Evolutionary conservation across 1,139 yeast species (phyloP), one percentile per base, ranked within the genome.

Genomic region (Geotrichum bryndzae): DNA sequence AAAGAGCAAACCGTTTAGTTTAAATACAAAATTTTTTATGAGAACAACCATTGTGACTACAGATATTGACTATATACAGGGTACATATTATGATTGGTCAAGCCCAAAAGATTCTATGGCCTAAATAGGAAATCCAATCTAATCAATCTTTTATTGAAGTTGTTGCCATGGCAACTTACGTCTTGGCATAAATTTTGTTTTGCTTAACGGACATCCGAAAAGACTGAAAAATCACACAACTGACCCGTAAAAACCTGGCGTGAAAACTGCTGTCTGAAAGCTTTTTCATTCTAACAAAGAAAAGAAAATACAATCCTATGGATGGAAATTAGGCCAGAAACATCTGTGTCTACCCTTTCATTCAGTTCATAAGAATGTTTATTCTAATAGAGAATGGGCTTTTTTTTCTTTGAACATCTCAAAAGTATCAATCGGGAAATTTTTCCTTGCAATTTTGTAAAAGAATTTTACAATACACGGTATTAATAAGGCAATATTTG

Each of bases 101-200:
- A 38, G 45, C n/a, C n/a, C n/a, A 38, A 38, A 10, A 38, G 15
- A 25, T 38, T 38, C 5, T 38, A 38, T 38, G 4, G 3, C 45
- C 45, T 6, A 38, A 13, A 11, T 13, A 13, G n/a, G 45, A 38
- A 38, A 38, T 11, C 29, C 31, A 53, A 53, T 53, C 56, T 53
- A 53, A 53, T 53, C 56, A 53, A 53, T 53, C 56, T 22, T 11
- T 22, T 8, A 2, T 13, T 22, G 7, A 18, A 18, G 22, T 18
- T n/a, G 56, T 53, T 53, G 56, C 25, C 56, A 53, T 53, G 56
- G 48, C 35, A 35, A 53, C 56, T 13, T 5, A 13, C 13, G n/a
- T 18, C 45, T 38, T 38, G 45, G 45, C 45, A 38, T 13, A 5
- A 38, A 13, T 1, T 38, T 15, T 38, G 45, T 33, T 33, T 33